Base-by-base conservation (phyloP, 1,139 yeast species). In the Ogataea hybrid region DNA sequence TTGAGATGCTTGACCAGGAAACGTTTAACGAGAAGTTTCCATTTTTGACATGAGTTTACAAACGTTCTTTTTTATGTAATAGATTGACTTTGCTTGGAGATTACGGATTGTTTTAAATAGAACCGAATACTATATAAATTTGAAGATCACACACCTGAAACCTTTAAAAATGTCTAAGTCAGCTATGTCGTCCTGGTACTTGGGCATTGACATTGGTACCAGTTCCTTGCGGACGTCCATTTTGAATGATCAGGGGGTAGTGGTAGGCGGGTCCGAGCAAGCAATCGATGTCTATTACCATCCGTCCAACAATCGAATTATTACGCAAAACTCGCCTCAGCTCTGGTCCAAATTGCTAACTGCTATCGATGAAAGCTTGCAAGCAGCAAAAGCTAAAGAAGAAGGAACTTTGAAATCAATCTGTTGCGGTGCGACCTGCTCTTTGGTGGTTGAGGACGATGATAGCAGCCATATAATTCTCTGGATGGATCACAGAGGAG, bases 181-280 rank as follows among this genome's bases (percentile, higher is more conserved):
- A 11, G 16, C 20, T 14, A 3, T 20, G 21, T 7, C 21, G 9
- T 7, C n/a, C 25, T 47, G 46, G 44, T 61, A 57, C 10, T 43
- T 73, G 16, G 84, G 84, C 0, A 65, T 77, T 5, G 84, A 79
- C 56, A 62, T 78, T 2, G 84, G 84, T 1, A 72, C 83, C 1
- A 69, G 73, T 2, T 68, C 78, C 0, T 73, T 76, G 2, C 57
- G 83, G 23, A 57, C 67, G 2, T 70, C 68, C 16, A 36, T 63
- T 3, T 45, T 56, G 20, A 49, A 56, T 23, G 36, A 35, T 1
- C 14, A 43, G n/a, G 61, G 62, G 5, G 29, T 25, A 2, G 32
- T 55, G 3, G 30, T 56, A 5, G 45, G 47, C 2, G 38, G 51
- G 0, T 53, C 48, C n/a, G 51, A 50, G 10, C 35, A 31, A 11